Evolutionary conservation across 495 filamentous ascomycete species (phyloP).

Genomic region (Podospora sp.): DNA sequence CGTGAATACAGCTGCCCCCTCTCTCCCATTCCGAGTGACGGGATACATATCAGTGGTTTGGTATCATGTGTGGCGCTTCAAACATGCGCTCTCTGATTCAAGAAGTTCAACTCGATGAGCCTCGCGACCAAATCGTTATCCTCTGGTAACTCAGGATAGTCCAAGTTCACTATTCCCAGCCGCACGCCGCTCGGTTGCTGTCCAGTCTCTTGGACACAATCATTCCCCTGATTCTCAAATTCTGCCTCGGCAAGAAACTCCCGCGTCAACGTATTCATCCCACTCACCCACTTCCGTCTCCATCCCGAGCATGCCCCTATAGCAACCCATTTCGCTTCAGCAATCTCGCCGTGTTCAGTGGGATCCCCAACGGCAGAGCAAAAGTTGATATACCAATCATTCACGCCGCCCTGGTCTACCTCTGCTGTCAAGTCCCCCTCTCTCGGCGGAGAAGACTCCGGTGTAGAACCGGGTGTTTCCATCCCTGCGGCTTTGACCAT

Average conservation of each 20-base stretch:
- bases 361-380: slow-evolving; percentile 38
- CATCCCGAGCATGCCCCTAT: slow-evolving; percentile 35
- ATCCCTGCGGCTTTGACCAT: slow-evolving; percentile 27
- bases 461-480: background rate
- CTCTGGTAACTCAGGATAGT: slow-evolving; percentile 36
- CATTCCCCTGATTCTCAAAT: background rate
- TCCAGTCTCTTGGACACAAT: background rate
- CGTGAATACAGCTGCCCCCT: too few species aligned
- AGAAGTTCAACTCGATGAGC: slow-evolving; percentile 36
- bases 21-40: too few species aligned
- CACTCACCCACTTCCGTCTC: slow-evolving; percentile 31
- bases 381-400: slow-evolving; percentile 38
- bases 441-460: background rate
- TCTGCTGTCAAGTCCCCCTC: background rate
- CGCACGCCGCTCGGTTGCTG: background rate
- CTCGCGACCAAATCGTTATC: slow-evolving; percentile 34
- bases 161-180: slow-evolving; percentile 36
- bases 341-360: slow-evolving; percentile 35
- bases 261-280: slow-evolving; percentile 32
- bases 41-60: too few species aligned
- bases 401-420: background rate
- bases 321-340: slow-evolving; percentile 38
- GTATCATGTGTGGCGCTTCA: too few species aligned
- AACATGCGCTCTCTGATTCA: background rate
- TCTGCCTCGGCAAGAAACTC: slow-evolving; percentile 20